Percentiles rank a stretch among this genome's conserved stretches.
phyloP scores from a whole-genome alignment of 495 filamentous ascomycete genomes.

The Trichoderma orchidacearum region DNA sequence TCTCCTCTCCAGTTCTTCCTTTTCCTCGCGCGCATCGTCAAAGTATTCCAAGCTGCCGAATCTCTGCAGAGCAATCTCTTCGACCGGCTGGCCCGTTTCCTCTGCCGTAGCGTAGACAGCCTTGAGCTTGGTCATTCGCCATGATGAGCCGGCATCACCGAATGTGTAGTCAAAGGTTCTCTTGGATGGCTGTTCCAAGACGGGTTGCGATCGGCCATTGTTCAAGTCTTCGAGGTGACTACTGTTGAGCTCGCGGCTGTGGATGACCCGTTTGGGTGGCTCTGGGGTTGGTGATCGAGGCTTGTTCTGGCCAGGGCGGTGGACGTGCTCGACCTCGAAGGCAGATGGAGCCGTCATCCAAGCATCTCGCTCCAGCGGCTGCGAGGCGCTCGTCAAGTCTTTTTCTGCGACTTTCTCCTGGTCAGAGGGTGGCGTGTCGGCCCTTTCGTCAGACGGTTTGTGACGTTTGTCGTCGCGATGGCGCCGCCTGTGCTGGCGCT shows the following conservation, averaged over 20 bases:
- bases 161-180: slow-evolving; percentile 72
- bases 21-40: slow-evolving; percentile 89
- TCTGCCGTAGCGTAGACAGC: slow-evolving; percentile 71
- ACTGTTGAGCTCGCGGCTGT: slow-evolving; percentile 66
- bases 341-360: slow-evolving; percentile 90
- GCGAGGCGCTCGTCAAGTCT: neutral
- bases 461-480: slow-evolving; percentile 12
- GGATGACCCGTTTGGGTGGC: slow-evolving; percentile 63
- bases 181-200: slow-evolving; percentile 34
- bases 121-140: slow-evolving; percentile 91
- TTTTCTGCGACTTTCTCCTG: slow-evolving; percentile 23
- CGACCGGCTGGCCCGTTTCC: slow-evolving; percentile 52
- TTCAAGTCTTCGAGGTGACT: slow-evolving; percentile 48
- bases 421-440: slow-evolving; percentile 19
- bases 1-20: slow-evolving; percentile 78
- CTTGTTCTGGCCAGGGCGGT: slow-evolving; percentile 39
- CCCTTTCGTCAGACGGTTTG: slow-evolving; percentile 7
- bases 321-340: slow-evolving; percentile 73
- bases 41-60: slow-evolving; percentile 76
- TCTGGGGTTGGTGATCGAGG: slow-evolving; percentile 33
- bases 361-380: slow-evolving; percentile 45
- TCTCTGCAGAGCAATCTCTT: slow-evolving; percentile 68
- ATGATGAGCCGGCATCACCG: slow-evolving; percentile 78
- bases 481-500: slow-evolving; percentile 15
- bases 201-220: slow-evolving; percentile 21